Base-by-base conservation (phyloP, 2,329 filamentous ascomycete species). In the Orbilia javanica region DNA sequence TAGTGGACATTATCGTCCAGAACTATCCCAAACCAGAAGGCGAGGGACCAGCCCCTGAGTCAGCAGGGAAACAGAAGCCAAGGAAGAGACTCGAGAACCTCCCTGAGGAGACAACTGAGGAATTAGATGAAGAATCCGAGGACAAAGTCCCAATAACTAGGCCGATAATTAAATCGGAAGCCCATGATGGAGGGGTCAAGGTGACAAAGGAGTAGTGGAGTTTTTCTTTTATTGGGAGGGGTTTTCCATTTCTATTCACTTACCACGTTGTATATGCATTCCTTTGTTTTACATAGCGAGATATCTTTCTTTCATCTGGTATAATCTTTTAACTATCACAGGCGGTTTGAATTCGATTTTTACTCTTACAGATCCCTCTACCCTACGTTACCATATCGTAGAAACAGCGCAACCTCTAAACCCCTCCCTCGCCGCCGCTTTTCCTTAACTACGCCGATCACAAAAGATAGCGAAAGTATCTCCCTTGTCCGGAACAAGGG, bases 1-100 rank as follows among this genome's bases (percentile, higher is more conserved):
- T 60, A 7, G 55, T 60, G 4, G 55, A 60, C 4, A 25, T 60
- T 4, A 60, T 60, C 55, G 55, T 60, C 34, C 31, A 60, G 34
- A 60, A 60, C 34, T 60, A 60, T n/a, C 55, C 55, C 18, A 60
- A 60, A 11, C 55, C 55, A 25, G 55, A 60, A 42, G 55, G 55
- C 5, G 55, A 60, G 27, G 34, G 18, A 3, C 20, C 55, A 25
- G 8, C 15, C 6, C n/a, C 6, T 7, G 55, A 60, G 42, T 18
- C 55, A 25, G 34, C 18, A 4, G 31, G 11, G 20, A 60, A 60
- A 10, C 55, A 39, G 10, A 60, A 60, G 7, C 15, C 31, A 44
- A 60, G 31, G n/a, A 60, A 60, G 31, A 22, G 55, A n/a, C 55
- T 60, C 3, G 55, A 60, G 15, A 60, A 60, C 20, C 55, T 60